Evolutionary conservation across 176 grass and related monocot genomes (phyloP).

Genomic region (Triticum timopheevii): DNA sequence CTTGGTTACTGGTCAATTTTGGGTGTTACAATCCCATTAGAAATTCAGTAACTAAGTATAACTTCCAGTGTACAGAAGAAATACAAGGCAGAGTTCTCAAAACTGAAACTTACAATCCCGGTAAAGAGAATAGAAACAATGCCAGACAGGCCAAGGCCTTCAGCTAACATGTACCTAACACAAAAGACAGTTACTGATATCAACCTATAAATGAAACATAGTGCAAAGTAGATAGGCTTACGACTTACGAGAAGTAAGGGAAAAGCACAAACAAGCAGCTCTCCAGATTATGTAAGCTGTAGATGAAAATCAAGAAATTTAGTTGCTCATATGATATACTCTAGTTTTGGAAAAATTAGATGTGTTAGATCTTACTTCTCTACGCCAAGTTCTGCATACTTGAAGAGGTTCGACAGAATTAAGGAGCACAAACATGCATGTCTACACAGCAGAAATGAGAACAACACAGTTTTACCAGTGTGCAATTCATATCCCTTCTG

Average conservation of each 20-base stretch:
- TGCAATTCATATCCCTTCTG: background rate
- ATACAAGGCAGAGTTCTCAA: conserved; percentile 12
- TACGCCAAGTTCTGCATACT: conserved; percentile 74
- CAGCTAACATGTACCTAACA: conserved; percentile 93
- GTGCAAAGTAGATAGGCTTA: conserved; percentile 41
- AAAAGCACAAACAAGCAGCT: conserved; percentile 98
- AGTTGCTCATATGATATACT: background rate
- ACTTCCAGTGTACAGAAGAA: background rate
- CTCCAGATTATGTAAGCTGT: conserved; percentile 93
- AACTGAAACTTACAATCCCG: conserved; percentile 75
- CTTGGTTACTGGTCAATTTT: background rate
- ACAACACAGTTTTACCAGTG: background rate
- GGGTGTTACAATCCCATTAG: background rate
- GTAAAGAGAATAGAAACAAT: conserved; percentile 96
- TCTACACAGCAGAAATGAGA: background rate
- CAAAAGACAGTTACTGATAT: conserved; percentile 19
- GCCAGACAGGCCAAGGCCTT: conserved; percentile 88
- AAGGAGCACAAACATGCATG: conserved; percentile 31
- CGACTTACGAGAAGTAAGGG: conserved; percentile 98
- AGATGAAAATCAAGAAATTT: conserved; percentile 20
- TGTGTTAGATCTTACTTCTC: conserved; percentile 52
- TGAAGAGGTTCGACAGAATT: conserved; percentile 70
- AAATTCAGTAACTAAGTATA: background rate
- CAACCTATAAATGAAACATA: conserved; percentile 19
- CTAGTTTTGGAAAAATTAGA: conserved; percentile 5